phyloP scores from a whole-genome alignment of 2,329 filamentous ascomycete species.

The Dactylonectria macrodidyma region DNA sequence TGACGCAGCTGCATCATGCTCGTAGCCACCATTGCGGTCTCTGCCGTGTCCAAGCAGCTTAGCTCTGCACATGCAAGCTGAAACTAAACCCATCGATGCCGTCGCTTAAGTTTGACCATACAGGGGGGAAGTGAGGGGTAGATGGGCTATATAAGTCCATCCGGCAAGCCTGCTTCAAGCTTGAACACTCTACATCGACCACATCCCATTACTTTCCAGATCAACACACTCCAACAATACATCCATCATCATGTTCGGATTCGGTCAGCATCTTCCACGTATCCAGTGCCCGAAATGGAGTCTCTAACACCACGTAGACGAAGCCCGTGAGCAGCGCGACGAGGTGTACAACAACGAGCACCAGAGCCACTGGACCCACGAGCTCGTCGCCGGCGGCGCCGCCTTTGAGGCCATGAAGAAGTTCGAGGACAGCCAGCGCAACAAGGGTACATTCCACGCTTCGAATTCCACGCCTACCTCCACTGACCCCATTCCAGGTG shows the following conservation, averaged over 20 bases:
- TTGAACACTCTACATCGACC: not conserved
- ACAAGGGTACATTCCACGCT: slow-evolving; percentile 60
- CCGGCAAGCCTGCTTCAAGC: not conserved
- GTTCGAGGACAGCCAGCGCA: slow-evolving; percentile 82
- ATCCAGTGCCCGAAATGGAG: not conserved
- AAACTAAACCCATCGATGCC: not conserved
- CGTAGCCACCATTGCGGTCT: not conserved
- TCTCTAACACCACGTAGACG: slow-evolving; percentile 13
- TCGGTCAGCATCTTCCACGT: slow-evolving; percentile 10
- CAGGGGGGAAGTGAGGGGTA: slow-evolving; percentile 1
- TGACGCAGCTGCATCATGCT: not conserved
- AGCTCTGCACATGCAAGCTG: slow-evolving; percentile 9
- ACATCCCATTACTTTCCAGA: not conserved
- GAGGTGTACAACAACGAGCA: slow-evolving; percentile 63
- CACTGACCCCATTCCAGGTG: slow-evolving; percentile 9
- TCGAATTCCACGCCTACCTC: slow-evolving; percentile 55
- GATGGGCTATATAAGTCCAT: not conserved
- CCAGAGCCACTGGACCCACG: slow-evolving; percentile 78
- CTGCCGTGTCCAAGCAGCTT: not conserved
- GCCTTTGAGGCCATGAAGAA: slow-evolving; percentile 86
- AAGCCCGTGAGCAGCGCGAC: slow-evolving; percentile 51
- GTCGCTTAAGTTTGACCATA: not conserved
- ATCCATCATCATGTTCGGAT: slow-evolving; percentile 28
- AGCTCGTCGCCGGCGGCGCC: slow-evolving; percentile 81
- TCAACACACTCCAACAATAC: not conserved